Evolutionary conservation across 2,329 filamentous ascomycete genomes (phyloP).

Genomic region (Metarhizium humberi): DNA sequence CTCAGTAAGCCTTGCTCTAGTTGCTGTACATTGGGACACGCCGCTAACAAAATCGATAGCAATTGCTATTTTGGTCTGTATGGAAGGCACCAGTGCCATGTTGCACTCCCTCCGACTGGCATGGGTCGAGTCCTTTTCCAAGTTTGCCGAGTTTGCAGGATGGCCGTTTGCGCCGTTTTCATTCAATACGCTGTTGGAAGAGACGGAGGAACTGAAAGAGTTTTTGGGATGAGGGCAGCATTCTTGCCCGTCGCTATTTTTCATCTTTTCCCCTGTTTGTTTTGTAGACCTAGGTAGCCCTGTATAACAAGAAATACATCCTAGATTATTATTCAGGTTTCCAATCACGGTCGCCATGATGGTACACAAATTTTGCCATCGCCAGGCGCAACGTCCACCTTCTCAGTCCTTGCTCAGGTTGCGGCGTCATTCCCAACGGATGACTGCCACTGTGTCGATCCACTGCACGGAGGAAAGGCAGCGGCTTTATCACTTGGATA

Average conservation of each 20-base stretch:
- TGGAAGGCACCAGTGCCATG: constrained; percentile 97
- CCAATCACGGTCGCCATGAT: not conserved
- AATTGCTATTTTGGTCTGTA: constrained; percentile 66
- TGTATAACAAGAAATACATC: constrained; percentile 19
- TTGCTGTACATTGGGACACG: not conserved
- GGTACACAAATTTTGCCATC: not conserved
- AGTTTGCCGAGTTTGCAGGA: constrained; percentile 88
- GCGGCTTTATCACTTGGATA: too few species aligned
- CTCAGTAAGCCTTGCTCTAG: constrained; percentile 41
- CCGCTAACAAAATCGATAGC: constrained; percentile 22
- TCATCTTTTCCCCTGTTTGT: constrained; percentile 11
- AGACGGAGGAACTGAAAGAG: constrained; percentile 57
- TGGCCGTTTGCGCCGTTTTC: constrained; percentile 84
- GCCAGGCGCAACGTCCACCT: not conserved
- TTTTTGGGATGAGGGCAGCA: constrained; percentile 33
- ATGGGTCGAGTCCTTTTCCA: constrained; percentile 97
- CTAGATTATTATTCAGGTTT: constrained; percentile 5
- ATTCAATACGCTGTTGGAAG: constrained; percentile 75
- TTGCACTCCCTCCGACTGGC: constrained; percentile 83
- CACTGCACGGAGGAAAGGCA: too few species aligned
- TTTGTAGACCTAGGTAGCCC: constrained; percentile 20
- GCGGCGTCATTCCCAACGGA: too few species aligned
- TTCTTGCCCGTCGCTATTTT: constrained; percentile 3
- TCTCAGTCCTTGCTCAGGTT: too few species aligned
- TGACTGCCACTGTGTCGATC: too few species aligned